Percentiles rank a stretch among this genome's conserved stretches.
Evolutionary conservation across 257 asterid species (phyloP).

Genomic region (Hygrophila difformis): DNA sequence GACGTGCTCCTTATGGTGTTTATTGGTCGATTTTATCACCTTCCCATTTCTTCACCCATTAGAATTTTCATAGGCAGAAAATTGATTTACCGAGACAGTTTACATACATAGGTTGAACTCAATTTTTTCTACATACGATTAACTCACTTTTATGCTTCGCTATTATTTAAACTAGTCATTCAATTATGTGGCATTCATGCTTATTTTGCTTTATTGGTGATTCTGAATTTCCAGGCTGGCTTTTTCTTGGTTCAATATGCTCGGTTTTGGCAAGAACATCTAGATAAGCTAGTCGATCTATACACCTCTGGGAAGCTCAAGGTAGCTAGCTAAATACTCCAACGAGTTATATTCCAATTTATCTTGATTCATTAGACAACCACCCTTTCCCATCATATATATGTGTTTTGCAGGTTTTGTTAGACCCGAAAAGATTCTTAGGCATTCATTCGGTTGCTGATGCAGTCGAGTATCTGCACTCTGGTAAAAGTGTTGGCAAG

Average conservation of each 20-base stretch:
- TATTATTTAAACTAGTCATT: too few species aligned
- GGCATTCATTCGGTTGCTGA: constrained; percentile 79
- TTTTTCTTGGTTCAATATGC: constrained; percentile 83
- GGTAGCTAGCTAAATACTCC: constrained; percentile 30
- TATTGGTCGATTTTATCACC: too few species aligned
- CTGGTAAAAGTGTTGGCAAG: constrained; percentile 95
- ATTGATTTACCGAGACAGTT: too few species aligned
- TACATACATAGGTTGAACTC: too few species aligned
- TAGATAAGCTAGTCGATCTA: constrained; percentile 59
- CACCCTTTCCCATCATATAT: background rate
- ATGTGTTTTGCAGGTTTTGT: constrained; percentile 34
- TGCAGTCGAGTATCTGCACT: constrained; percentile 88
- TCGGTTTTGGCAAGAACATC: constrained; percentile 77
- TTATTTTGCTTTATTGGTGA: constrained; percentile 13
- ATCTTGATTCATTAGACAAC: background rate
- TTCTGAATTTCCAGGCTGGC: constrained; percentile 54
- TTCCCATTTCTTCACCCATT: too few species aligned
- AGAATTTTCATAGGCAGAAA: too few species aligned
- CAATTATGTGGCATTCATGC: background rate
- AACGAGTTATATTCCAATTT: background rate
- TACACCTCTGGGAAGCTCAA: constrained; percentile 64
- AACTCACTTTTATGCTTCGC: too few species aligned
- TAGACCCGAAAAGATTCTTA: constrained; percentile 69
- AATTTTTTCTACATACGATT: too few species aligned
- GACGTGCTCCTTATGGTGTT: too few species aligned